A percentile compares a stretch with the other conserved stretches of the same genome.
Conservation (phyloP, 768 basidiomycete genomes). For the Galerina sulciceps region DNA sequence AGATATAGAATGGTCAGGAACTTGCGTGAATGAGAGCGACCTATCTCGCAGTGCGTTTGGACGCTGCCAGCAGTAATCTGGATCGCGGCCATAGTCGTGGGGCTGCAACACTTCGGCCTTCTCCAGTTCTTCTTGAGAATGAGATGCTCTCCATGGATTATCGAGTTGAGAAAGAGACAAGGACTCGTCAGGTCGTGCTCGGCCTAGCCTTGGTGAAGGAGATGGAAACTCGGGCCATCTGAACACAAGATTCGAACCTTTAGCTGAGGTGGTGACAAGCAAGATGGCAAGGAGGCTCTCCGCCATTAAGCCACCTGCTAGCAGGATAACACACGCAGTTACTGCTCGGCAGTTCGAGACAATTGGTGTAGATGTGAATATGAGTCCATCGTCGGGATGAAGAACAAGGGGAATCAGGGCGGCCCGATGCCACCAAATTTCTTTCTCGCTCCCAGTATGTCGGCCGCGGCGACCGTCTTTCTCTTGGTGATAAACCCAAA, state of each 20-base stretch:
- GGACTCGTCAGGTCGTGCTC: slow-evolving; percentile 59
- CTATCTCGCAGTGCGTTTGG: slow-evolving; percentile 53
- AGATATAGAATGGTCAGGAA: slow-evolving; percentile 48
- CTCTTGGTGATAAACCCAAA: slow-evolving; percentile 43
- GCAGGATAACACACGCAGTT: too few species aligned
- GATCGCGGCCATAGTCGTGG: slow-evolving; percentile 32
- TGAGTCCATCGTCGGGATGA: too few species aligned
- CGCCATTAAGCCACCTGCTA: slow-evolving; percentile 52
- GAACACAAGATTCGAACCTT: slow-evolving; percentile 78
- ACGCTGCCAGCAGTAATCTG: slow-evolving; percentile 70
- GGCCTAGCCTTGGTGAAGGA: slow-evolving; percentile 68
- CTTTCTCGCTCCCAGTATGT: slow-evolving; percentile 4
- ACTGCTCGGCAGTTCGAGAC: too few species aligned
- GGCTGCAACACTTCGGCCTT: slow-evolving; percentile 19
- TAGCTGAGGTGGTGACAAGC: slow-evolving; percentile 84
- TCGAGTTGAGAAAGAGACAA: slow-evolving; percentile 58
- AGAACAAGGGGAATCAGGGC: too few species aligned
- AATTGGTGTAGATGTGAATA: too few species aligned
- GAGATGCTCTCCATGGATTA: slow-evolving; percentile 75
- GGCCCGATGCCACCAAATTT: background rate
- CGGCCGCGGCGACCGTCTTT: slow-evolving; percentile 13
- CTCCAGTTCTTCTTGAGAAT: slow-evolving; percentile 42
- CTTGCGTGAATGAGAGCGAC: slow-evolving; percentile 54
- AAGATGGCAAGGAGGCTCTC: slow-evolving; percentile 81
- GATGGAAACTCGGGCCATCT: slow-evolving; percentile 82